These are phyloP conservation scores for Aotearoamyces nothofagi DNA, from an alignment of 2,329 filamentous ascomycete species.

Conservation along the genomic window DNA sequence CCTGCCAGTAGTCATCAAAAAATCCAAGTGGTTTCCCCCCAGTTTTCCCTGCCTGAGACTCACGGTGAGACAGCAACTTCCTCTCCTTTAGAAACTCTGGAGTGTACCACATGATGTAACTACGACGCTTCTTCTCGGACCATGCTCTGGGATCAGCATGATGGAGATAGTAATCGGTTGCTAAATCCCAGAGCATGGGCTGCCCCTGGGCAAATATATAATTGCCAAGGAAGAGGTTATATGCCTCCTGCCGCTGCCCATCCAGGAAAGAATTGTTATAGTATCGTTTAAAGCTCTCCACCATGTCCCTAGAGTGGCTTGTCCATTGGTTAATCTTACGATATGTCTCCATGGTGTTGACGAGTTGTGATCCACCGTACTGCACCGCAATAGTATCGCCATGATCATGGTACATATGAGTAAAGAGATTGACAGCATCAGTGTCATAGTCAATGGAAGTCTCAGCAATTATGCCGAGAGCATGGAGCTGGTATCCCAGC, in stretches of 20 bases:
- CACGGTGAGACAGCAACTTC: slow-evolving; percentile 28
- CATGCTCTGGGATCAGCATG: slow-evolving; percentile 70
- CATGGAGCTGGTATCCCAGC: slow-evolving; percentile 80
- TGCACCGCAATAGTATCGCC: slow-evolving; percentile 96
- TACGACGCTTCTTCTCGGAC: slow-evolving; percentile 42
- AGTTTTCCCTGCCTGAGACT: slow-evolving; percentile 6
- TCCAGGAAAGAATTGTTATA: slow-evolving; percentile 99
- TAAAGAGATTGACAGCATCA: slow-evolving; percentile 90
- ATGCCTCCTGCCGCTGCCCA: slow-evolving; percentile 93
- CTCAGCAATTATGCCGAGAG: slow-evolving; percentile 70
- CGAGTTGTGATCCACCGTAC: slow-evolving; percentile 91
- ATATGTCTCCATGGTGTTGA: slow-evolving; percentile 99
- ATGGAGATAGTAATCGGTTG: slow-evolving; percentile 92
- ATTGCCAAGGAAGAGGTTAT: slow-evolving; percentile 93
- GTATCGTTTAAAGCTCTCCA: slow-evolving; percentile 96
- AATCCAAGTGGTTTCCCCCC: slow-evolving; percentile 27
- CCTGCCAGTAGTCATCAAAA: slow-evolving; percentile 92
- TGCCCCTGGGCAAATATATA: slow-evolving; percentile 79
- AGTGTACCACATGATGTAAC: slow-evolving; percentile 86
- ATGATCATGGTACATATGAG: slow-evolving; percentile 96
- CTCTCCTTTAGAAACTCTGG: slow-evolving; percentile 53
- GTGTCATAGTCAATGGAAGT: slow-evolving; percentile 82
- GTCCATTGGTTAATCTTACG: slow-evolving; percentile 99
- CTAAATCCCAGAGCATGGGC: slow-evolving; percentile 92
- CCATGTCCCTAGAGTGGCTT: slow-evolving; percentile 94